phyloP scores from a whole-genome alignment of 2,329 filamentous ascomycete genomes.

The Sporothrix humicola region DNA sequence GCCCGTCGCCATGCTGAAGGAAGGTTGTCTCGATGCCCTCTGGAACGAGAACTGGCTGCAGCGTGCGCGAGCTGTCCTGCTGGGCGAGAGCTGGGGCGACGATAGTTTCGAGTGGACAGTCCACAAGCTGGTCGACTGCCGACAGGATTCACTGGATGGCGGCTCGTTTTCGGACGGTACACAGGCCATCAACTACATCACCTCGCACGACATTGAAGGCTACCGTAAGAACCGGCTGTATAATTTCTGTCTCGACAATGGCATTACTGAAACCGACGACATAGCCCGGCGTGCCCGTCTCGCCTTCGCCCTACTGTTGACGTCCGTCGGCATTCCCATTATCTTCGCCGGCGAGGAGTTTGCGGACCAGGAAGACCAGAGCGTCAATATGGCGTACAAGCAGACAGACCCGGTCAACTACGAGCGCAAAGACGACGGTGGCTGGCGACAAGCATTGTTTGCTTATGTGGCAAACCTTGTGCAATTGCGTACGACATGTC shows the following conservation, averaged over 20 bases:
- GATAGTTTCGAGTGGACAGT: slow-evolving; percentile 41
- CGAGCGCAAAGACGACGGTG: slow-evolving; percentile 37
- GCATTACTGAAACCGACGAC: slow-evolving; percentile 34
- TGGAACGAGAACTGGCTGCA: slow-evolving; percentile 42
- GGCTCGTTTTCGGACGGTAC: slow-evolving; percentile 38
- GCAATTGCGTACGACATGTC: slow-evolving; percentile 38
- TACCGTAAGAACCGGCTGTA: slow-evolving; percentile 40
- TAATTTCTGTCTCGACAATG: slow-evolving; percentile 38
- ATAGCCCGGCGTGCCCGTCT: slow-evolving; percentile 37
- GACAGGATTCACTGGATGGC: slow-evolving; percentile 33
- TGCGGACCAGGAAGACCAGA: slow-evolving; percentile 41
- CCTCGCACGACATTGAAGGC: slow-evolving; percentile 42
- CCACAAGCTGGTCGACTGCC: slow-evolving; percentile 39
- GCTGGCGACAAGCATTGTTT: slow-evolving; percentile 39
- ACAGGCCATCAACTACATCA: slow-evolving; percentile 42
- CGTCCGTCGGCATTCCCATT: slow-evolving; percentile 41
- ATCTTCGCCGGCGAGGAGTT: slow-evolving; percentile 44
- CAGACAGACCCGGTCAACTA: slow-evolving; percentile 42
- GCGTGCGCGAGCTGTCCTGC: slow-evolving; percentile 37
- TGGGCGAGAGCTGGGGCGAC: slow-evolving; percentile 35
- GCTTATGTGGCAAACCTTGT: slow-evolving; percentile 39
- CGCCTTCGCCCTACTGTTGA: slow-evolving; percentile 40
- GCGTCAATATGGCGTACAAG: slow-evolving; percentile 39
- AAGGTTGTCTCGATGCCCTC: slow-evolving; percentile 38
- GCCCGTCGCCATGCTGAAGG: slow-evolving; percentile 38